Percentiles rank a stretch among this genome's conserved stretches.
phyloP scores from a whole-genome alignment of 352 stramenopile species.

The Phytophthora citricola region DNA sequence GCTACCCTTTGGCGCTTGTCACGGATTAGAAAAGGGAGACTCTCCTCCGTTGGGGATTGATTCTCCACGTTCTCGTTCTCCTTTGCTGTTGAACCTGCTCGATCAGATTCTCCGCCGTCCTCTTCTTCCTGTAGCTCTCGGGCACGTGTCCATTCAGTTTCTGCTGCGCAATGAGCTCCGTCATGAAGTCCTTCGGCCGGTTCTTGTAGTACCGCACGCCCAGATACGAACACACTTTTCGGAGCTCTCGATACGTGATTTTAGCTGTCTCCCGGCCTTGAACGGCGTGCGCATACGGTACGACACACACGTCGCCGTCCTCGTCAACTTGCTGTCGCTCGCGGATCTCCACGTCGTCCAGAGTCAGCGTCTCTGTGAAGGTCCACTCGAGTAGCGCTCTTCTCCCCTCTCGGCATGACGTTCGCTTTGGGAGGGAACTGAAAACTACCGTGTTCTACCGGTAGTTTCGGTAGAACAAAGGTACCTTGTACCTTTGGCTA shows the following conservation, averaged over 20 bases:
- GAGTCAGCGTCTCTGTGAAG: slow-evolving; percentile 25
- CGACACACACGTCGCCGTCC: slow-evolving; percentile 13
- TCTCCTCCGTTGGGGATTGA: slow-evolving; percentile 1
- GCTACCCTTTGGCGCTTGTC: slow-evolving; percentile 16
- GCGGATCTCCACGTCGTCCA: slow-evolving; percentile 29
- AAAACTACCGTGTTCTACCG: slow-evolving; percentile 3
- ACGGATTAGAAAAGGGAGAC: background rate
- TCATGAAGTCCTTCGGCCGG: slow-evolving; percentile 26
- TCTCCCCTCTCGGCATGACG: slow-evolving; percentile 10
- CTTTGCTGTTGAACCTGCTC: background rate
- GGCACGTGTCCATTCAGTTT: slow-evolving; percentile 31
- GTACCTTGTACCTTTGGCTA: background rate
- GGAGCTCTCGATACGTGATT: slow-evolving; percentile 26
- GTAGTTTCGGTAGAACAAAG: background rate
- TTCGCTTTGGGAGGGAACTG: background rate
- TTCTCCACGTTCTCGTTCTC: slow-evolving; percentile 4
- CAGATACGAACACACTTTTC: slow-evolving; percentile 25
- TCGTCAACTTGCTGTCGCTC: slow-evolving; percentile 19
- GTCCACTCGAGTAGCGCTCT: slow-evolving; percentile 15
- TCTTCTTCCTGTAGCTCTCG: slow-evolving; percentile 15
- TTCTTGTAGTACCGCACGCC: slow-evolving; percentile 41
- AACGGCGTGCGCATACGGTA: slow-evolving; percentile 27
- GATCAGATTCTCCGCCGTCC: background rate
- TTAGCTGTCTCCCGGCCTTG: slow-evolving; percentile 23
- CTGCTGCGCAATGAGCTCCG: slow-evolving; percentile 33